Base-by-base conservation (phyloP, 768 basidiomycete species). In the Leccinum ochraceum region DNA sequence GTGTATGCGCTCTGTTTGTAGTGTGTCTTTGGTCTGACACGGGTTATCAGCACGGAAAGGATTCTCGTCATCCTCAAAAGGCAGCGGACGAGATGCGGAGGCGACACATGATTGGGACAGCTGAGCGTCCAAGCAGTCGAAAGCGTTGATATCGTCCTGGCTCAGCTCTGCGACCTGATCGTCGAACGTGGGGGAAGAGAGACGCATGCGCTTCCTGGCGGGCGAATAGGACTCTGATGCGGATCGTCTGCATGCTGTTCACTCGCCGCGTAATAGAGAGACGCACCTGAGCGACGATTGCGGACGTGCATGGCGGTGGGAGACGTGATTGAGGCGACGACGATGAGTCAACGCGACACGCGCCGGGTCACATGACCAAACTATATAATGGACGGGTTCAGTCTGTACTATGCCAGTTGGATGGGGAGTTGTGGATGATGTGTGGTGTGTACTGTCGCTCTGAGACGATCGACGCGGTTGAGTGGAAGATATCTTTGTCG, bases 161-260 rank as follows among this genome's bases (percentile, higher is more conserved):
- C 80, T 88, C 56, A 85, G 69, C 22, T 81, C 81, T 7, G 62
- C 74, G 24, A 83, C 67, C 62, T 81, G 81, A 51, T 79, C 76
- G 61, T 88, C 87, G 61, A 86, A 87, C 22, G 83, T 83, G 1
- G 88, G 87, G 1, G 87, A 88, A 0, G 87, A 86, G 30, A 88
- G 78, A 46, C 88, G 79, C 64, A 83, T 82, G 22, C 84, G 79
- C 72, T 90, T 90, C 44, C 77, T 76, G 10, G 76, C 67, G n/a
- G 82, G 83, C 6, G 81, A 39, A 42, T 2, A n/a, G 11, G 34
- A 24, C 17, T 14, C 42, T 50, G 50, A 51, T 30, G 4, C 16
- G 5, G 16, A 20, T 44, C 2, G 50, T 51, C 28, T 51, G 28
- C 1, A 51, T 30, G 26, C 26, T 9, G 50, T 4, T 17, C 20